Conservation (phyloP, 768 basidiomycete genomes). For the Candolleomyces eurysporus region DNA sequence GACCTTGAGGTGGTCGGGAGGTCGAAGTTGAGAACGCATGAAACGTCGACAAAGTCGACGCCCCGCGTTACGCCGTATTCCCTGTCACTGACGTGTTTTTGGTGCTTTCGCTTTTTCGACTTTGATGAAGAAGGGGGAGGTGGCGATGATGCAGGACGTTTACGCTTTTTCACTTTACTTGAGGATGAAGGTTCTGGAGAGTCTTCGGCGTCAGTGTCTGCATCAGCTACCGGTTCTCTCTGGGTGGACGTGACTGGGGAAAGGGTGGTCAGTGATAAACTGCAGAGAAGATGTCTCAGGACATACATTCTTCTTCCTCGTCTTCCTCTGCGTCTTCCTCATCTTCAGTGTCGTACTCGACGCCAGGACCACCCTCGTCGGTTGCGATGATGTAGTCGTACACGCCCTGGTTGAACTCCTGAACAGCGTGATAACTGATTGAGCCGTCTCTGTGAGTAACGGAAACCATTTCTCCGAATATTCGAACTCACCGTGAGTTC, state of each 20-base stretch:
- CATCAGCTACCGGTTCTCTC: slow-evolving; percentile 28
- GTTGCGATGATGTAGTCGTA: slow-evolving; percentile 99
- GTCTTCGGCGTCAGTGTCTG: slow-evolving; percentile 18
- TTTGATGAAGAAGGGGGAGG: slow-evolving; percentile 34
- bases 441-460: not conserved
- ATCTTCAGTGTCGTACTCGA: slow-evolving; percentile 41
- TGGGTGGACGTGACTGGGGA: slow-evolving; percentile 55
- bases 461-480: not conserved
- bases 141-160: slow-evolving; percentile 43
- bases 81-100: slow-evolving; percentile 50
- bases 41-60: slow-evolving; percentile 94
- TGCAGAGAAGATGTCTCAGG: not conserved
- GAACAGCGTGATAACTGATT: slow-evolving; percentile 87
- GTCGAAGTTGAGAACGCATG: slow-evolving; percentile 98
- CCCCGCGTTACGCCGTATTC: slow-evolving; percentile 96
- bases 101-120: slow-evolving; percentile 50
- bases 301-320: slow-evolving; percentile 26
- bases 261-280: not conserved
- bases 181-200: slow-evolving; percentile 14
- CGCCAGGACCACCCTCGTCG: slow-evolving; percentile 72
- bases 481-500: slow-evolving; percentile 68
- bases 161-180: slow-evolving; percentile 50
- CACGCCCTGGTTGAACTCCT: slow-evolving; percentile 98
- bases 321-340: slow-evolving; percentile 38
- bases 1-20: slow-evolving; percentile 83